Base-by-base conservation (phyloP, 192 early-diverging fungal genomes). In the Backusella liffmaniae region DNA sequence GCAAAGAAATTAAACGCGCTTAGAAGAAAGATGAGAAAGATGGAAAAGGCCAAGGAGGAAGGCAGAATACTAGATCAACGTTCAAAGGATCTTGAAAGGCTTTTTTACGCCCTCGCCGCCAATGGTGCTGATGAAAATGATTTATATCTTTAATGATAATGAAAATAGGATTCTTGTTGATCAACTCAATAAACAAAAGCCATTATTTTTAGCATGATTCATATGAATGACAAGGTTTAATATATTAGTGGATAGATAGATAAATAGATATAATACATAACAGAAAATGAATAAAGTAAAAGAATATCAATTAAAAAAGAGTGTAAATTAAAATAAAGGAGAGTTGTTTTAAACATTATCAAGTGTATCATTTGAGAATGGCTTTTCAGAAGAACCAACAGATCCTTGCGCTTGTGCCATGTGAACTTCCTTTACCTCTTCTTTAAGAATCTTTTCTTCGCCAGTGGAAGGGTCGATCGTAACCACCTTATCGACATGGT, bases 401-500 rank as follows among this genome's bases (percentile, higher is more conserved):
- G 56, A 62, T 26, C 56, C 56, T 62, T 62, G 56, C 29, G 56
- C 56, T 1, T 62, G 21, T 3, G 56, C 13, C 56, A 62, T 26
- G 30, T 70, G 67, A 30, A 76, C 75, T 16, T 76, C 67, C n/a
- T 66, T 65, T 30, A 76, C 65, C 26, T 66, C 39, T 66, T 80
- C 73, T 6, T 74, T 67, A 7, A 80, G 23, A 65, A 80, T 39
- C 36, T 73, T 72, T 5, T 53, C 51, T 66, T 76, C 76, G 26
- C 82, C 78, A 46, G 79, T 76, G 6, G n/a, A 18, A 56, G 84
- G 46, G 32, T 86, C 73, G 1, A 82, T 73, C 30, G 84, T 77
- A 2, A 76, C 69, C 46, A 85, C 79, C 26, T 84, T 79, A 37
- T 84, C 77, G 9, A 85, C 77, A 9, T 86, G 85, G 9, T 84